A percentile compares a stretch with the other conserved stretches of the same genome.
phyloP scores from a whole-genome alignment of 2,329 filamentous ascomycete genomes.

The Fusarium falciforme region DNA sequence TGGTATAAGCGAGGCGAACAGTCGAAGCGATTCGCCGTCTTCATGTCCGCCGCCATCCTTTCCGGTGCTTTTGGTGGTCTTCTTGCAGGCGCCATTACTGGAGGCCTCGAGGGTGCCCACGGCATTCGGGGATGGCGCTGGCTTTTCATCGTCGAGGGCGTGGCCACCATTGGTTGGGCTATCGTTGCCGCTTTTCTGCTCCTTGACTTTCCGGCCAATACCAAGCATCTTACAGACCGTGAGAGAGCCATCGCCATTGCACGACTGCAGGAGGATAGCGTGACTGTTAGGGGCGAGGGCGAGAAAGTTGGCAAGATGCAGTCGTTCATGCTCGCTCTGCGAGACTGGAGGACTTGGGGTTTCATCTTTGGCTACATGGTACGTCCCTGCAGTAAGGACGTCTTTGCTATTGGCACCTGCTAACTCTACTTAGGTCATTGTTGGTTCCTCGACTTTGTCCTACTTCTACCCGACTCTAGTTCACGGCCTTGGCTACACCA shows the following conservation, averaged over 20 bases:
- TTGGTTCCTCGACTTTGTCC: constrained; percentile 46
- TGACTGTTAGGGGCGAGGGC: constrained; percentile 72
- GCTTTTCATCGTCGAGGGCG: constrained; percentile 68
- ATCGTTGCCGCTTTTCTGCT: constrained; percentile 72
- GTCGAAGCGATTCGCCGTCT: constrained; percentile 63
- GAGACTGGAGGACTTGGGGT: constrained; percentile 30
- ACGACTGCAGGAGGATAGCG: constrained; percentile 68
- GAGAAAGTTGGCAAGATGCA: constrained; percentile 46
- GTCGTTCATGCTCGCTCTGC: constrained; percentile 21
- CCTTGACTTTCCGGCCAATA: constrained; percentile 74
- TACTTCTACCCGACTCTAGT: constrained; percentile 51
- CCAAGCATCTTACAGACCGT: constrained; percentile 59
- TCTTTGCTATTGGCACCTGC: background rate
- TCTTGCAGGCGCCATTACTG: constrained; percentile 68
- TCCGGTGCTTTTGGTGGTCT: constrained; percentile 75
- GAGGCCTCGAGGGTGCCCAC: constrained; percentile 65
- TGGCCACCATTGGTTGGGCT: constrained; percentile 71
- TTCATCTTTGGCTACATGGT: constrained; percentile 41
- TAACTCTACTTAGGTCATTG: constrained; percentile 39
- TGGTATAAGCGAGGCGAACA: constrained; percentile 67
- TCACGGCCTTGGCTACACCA: constrained; percentile 46
- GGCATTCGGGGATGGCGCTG: constrained; percentile 60
- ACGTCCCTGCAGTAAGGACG: background rate
- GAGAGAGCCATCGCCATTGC: constrained; percentile 72
- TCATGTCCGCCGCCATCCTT: constrained; percentile 78